Conservation (phyloP, 176 grass and related monocot genomes). For the Ampelocalamus luodianensis region DNA sequence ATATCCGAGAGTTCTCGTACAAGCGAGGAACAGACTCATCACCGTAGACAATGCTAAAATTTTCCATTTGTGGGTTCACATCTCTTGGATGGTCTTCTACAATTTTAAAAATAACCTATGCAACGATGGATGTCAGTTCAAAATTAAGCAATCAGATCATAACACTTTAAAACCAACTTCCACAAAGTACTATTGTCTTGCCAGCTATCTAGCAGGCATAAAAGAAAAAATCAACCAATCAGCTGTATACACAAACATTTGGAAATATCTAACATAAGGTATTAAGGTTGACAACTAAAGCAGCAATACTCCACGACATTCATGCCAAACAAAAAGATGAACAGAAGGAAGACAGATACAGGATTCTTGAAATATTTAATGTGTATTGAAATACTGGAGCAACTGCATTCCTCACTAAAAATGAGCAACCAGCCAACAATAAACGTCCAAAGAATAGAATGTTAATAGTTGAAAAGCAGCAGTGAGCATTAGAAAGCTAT, state of each 20-base stretch:
- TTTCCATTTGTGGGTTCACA: conserved; percentile 71
- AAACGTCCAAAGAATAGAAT: neutral
- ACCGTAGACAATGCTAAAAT: conserved; percentile 75
- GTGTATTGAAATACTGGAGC: neutral
- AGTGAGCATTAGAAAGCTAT: conserved; percentile 7
- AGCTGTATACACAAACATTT: neutral
- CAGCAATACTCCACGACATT: neutral
- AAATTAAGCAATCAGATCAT: neutral
- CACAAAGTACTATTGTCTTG: neutral
- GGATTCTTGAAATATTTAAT: neutral
- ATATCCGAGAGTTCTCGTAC: conserved; percentile 92
- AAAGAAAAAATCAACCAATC: conserved; percentile 9
- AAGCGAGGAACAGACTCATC: conserved; percentile 88
- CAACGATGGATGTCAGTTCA: conserved; percentile 31
- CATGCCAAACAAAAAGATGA: conserved; percentile 18
- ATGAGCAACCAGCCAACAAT: neutral
- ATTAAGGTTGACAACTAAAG: conserved; percentile 15
- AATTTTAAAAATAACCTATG: conserved; percentile 96
- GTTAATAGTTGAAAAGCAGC: neutral
- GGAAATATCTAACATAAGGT: neutral
- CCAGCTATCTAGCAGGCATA: neutral
- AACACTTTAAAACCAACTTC: neutral
- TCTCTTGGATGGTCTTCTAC: conserved; percentile 94
- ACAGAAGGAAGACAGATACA: neutral
- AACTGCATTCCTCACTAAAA: neutral